Base-by-base conservation (phyloP, 305 asterid genomes). In the Fraxinus paxiana region DNA sequence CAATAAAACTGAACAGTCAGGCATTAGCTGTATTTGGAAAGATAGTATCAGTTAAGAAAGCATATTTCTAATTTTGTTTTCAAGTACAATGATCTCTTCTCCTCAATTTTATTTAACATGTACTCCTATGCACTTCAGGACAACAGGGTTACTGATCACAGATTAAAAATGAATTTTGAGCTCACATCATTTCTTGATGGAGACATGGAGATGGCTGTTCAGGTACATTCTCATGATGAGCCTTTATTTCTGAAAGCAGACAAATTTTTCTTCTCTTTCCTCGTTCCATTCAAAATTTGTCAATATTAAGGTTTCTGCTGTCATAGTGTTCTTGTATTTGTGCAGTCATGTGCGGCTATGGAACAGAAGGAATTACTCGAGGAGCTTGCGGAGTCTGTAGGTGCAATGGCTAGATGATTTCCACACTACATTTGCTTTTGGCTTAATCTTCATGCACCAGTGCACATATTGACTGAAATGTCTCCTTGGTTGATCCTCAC, bases 81-180 rank as follows among this genome's bases (percentile, higher is more conserved):
- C 33, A 22, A 20, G 31, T 61, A 6, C 34, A 24, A 24, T 24
- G 72, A 24, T 22, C 20, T 65, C 4, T 28, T 33, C 48, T 30
- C 8, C 26, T 33, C 15, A 82, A 5, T 15, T 38, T 33, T 2
- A 26, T 28, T 73, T 46, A 46, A 15, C 73, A 78, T 26, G 10
- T 48, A 26, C 73, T 56, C 77, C 77, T 73, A 4, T 70, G 77
- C 75, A 73, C 80, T 81, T 69, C 90, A 95, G 99, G 99, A 95
- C 89, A 95, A 94, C 77, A 87, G 99, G 84, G 99, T 94, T 67
- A 90, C 97, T 33, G 99, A 95, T 88, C 99, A 95, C 88, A 87
- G 99, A 79, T 82, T 94, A 84, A 95, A 95, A 88, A 91, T 95
- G 93, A 95, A 94, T 86, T 95, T 95, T 33, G 92, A 88, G 86